Conservation (phyloP, 2,329 filamentous ascomycete species). For the Zasmidium cellare region DNA sequence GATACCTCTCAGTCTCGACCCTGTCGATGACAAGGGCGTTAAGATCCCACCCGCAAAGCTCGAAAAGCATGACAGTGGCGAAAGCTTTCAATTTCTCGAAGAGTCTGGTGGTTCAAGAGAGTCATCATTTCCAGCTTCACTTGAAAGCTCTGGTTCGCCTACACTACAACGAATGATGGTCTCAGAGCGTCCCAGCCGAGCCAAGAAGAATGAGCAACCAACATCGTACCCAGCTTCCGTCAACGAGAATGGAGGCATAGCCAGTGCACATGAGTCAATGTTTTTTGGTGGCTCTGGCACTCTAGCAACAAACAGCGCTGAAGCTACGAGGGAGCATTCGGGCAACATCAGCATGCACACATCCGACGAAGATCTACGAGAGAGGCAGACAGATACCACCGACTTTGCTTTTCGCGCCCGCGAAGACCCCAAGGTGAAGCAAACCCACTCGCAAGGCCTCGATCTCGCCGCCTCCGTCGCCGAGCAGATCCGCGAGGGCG, state of each 20-base stretch:
- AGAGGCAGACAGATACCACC: slow-evolving; percentile 6
- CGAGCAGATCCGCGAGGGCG: not conserved
- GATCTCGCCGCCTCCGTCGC: not conserved
- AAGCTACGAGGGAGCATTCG: slow-evolving; percentile 14
- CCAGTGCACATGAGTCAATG: slow-evolving; percentile 14
- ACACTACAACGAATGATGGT: slow-evolving; percentile 18
- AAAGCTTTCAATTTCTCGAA: slow-evolving; percentile 65
- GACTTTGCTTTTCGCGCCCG: slow-evolving; percentile 6
- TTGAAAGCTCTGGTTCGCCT: slow-evolving; percentile 34
- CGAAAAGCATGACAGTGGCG: slow-evolving; percentile 57
- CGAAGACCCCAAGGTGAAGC: not conserved
- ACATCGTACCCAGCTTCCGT: slow-evolving; percentile 8
- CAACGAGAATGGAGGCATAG: slow-evolving; percentile 5
- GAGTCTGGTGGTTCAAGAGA: slow-evolving; percentile 60
- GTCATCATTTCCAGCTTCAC: slow-evolving; percentile 55
- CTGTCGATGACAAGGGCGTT: slow-evolving; percentile 22
- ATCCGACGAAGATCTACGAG: slow-evolving; percentile 10
- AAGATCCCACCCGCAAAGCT: slow-evolving; percentile 37
- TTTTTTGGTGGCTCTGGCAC: slow-evolving; percentile 23
- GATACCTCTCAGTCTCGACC: slow-evolving; percentile 27
- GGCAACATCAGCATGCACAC: slow-evolving; percentile 12
- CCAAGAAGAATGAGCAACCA: slow-evolving; percentile 2
- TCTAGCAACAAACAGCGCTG: slow-evolving; percentile 14
- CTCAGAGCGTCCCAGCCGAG: slow-evolving; percentile 21
- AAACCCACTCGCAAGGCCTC: not conserved